Conservation (phyloP, 352 stramenopile genomes). For the Globisporangium nagaii region DNA sequence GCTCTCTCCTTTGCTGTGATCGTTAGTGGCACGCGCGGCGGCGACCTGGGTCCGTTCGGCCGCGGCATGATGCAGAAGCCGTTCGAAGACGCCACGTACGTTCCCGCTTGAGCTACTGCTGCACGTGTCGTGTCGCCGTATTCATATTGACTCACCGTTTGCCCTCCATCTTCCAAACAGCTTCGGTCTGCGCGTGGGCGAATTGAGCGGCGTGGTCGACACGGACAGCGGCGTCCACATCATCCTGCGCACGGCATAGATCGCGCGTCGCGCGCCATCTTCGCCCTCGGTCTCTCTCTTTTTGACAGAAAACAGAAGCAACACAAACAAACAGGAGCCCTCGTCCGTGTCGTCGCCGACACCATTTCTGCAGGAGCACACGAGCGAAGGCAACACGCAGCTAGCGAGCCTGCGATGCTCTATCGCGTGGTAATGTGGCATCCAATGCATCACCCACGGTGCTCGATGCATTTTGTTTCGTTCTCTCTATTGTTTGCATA, state of each 20-base stretch:
- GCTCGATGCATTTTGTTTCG: too few species aligned
- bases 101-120: neutral
- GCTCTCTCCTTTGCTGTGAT: neutral
- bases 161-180: too few species aligned
- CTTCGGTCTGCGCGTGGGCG: conserved; percentile 88
- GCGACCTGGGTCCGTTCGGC: conserved; percentile 88
- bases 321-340: neutral
- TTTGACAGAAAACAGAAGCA: neutral
- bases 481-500: too few species aligned
- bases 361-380: too few species aligned
- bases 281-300: neutral
- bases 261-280: neutral
- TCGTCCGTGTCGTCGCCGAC: too few species aligned
- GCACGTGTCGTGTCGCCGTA: too few species aligned
- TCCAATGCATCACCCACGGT: too few species aligned
- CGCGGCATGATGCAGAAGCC: conserved; percentile 90
- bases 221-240: conserved; percentile 97
- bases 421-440: too few species aligned
- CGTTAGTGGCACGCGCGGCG: conserved; percentile 63
- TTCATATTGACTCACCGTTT: too few species aligned
- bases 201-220: conserved; percentile 93
- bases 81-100: conserved; percentile 85
- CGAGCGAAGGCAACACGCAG: too few species aligned
- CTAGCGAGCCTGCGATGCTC: too few species aligned
- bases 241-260: conserved; percentile 90